Evolutionary conservation across 2,329 filamentous ascomycete species (phyloP).

Genomic region (Xylaria sp.): DNA sequence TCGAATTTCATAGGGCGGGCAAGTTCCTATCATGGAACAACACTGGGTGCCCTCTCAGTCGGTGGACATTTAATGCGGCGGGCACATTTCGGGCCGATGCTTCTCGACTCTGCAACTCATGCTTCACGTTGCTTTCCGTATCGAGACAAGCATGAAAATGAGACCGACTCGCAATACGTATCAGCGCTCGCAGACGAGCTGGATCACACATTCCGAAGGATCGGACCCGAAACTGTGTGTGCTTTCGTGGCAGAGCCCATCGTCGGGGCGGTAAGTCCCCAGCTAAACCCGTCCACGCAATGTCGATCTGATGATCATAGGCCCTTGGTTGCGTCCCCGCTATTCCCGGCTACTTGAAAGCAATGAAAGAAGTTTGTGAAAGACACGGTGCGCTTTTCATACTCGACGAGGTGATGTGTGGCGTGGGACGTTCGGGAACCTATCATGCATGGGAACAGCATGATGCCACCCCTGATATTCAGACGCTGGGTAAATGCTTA

Average conservation of each 20-base stretch:
- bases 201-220: conserved; percentile 57
- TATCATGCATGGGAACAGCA: conserved; percentile 60
- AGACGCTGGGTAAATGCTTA: conserved; percentile 62
- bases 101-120: conserved; percentile 51
- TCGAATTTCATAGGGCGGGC: conserved; percentile 60
- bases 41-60: conserved; percentile 60
- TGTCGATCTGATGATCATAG: conserved; percentile 14
- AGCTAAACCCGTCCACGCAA: not conserved
- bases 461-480: conserved; percentile 55
- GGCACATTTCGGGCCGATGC: conserved; percentile 56
- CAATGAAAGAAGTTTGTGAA: conserved; percentile 63
- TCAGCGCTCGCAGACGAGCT: conserved; percentile 57
- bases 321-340: conserved; percentile 62
- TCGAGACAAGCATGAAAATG: conserved; percentile 45
- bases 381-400: conserved; percentile 70
- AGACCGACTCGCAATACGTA: conserved; percentile 57
- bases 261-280: conserved; percentile 57
- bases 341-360: conserved; percentile 62
- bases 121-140: conserved; percentile 66
- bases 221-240: conserved; percentile 62
- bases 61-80: conserved; percentile 58
- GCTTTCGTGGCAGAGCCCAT: conserved; percentile 71
- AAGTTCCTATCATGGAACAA: conserved; percentile 68
- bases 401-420: conserved; percentile 73
- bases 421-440: conserved; percentile 53